A percentile compares a stretch with the other conserved stretches of the same genome.
Evolutionary conservation across 257 asterid species (phyloP).

Genomic region (Nicotiana knightiana): DNA sequence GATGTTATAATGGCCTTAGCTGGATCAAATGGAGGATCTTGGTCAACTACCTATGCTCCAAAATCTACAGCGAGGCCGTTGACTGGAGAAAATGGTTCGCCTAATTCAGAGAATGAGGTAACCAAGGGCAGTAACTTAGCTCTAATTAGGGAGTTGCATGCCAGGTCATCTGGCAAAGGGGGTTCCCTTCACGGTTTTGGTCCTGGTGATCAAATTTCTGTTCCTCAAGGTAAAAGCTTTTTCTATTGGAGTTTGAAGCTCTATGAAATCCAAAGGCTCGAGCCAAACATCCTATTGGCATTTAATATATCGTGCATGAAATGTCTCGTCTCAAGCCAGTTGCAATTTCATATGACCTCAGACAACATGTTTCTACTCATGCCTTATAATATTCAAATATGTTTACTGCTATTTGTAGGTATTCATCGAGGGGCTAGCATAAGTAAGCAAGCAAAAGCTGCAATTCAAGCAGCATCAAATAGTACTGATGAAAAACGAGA

Average conservation of each 20-base stretch:
- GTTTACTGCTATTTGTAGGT: constrained; percentile 15
- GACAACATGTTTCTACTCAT: background rate
- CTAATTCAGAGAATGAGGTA: constrained; percentile 27
- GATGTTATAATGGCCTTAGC: constrained; percentile 87
- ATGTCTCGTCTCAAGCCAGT: background rate
- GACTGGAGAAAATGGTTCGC: constrained; percentile 34
- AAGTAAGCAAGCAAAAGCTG: constrained; percentile 15
- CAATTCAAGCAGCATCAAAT: constrained; percentile 11
- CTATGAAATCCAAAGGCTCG: background rate
- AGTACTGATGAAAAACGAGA: constrained; percentile 17
- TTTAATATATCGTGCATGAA: background rate
- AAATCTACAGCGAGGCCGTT: constrained; percentile 34
- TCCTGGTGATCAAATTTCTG: constrained; percentile 28
- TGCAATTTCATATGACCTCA: background rate
- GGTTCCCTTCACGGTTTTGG: constrained; percentile 35
- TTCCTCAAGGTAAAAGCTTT: constrained; percentile 8
- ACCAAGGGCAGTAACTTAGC: constrained; percentile 20
- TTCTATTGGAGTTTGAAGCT: background rate
- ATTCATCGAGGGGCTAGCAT: constrained; percentile 16
- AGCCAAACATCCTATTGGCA: background rate
- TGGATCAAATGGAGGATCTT: constrained; percentile 83
- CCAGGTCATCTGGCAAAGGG: constrained; percentile 32
- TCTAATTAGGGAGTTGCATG: constrained; percentile 36
- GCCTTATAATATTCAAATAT: background rate
- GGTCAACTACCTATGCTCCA: constrained; percentile 66